Evolutionary conservation across 805 yeast genomes (phyloP).

Genomic region (Kodamaea restingae): DNA sequence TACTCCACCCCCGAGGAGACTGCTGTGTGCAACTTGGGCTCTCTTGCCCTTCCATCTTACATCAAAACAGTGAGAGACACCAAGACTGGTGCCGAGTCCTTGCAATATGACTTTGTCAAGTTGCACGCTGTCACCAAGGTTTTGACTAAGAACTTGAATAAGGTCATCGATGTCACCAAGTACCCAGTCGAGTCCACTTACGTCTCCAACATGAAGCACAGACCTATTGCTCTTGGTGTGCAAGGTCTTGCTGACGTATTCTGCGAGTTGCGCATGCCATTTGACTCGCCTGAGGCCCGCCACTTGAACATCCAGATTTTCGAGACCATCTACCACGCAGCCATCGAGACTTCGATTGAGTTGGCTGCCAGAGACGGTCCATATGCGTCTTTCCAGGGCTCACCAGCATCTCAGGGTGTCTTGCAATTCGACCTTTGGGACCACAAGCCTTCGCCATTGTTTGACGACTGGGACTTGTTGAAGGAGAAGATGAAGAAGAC

Average conservation of each 20-base stretch:
- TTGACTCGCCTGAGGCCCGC: conserved; percentile 54
- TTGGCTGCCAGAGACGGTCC: conserved; percentile 49
- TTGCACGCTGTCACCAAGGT: conserved; percentile 53
- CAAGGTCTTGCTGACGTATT: conserved; percentile 61
- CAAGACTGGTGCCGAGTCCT: conserved; percentile 12
- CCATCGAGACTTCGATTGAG: conserved; percentile 55
- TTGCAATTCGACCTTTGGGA: conserved; percentile 58
- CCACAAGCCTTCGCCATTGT: conserved; percentile 52
- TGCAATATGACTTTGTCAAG: conserved; percentile 52
- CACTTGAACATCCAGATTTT: conserved; percentile 56
- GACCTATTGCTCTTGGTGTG: conserved; percentile 63
- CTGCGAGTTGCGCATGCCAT: conserved; percentile 52
- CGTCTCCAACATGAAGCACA: conserved; percentile 51
- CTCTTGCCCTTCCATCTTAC: conserved; percentile 55
- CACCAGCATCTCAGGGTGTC: conserved; percentile 57
- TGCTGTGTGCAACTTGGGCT: conserved; percentile 61
- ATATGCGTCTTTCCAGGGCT: conserved; percentile 49
- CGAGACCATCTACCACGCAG: conserved; percentile 59
- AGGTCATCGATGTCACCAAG: conserved; percentile 52
- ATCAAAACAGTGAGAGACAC: conserved; percentile 41
- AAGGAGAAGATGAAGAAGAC: conserved; percentile 45
- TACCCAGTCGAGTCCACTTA: conserved; percentile 56
- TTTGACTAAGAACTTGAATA: conserved; percentile 52
- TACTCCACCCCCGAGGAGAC: conserved; percentile 55
- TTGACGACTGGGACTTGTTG: conserved; percentile 54